phyloP scores from a whole-genome alignment of 768 basidiomycete genomes.

The Lyophyllum semitale region DNA sequence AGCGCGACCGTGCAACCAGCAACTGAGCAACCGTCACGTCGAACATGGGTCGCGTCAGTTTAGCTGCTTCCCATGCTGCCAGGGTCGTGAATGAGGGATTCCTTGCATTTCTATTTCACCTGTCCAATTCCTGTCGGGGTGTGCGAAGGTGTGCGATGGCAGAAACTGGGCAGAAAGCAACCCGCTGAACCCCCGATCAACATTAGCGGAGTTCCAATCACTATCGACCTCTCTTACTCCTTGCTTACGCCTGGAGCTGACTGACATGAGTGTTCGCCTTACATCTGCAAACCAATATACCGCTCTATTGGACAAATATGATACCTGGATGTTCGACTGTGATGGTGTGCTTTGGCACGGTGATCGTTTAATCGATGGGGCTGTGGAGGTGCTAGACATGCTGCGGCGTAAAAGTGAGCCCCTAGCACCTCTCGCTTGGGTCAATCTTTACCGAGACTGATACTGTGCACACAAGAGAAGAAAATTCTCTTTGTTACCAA shows the following conservation, averaged over 20 bases:
- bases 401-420: slow-evolving; percentile 72
- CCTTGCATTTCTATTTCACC: background rate
- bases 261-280: slow-evolving; percentile 37
- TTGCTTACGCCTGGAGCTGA: no score
- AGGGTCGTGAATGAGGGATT: background rate
- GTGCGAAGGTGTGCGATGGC: background rate
- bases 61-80: background rate
- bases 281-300: slow-evolving; percentile 47
- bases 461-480: slow-evolving; percentile 56
- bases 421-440: slow-evolving; percentile 4
- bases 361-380: slow-evolving; percentile 76
- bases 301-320: slow-evolving; percentile 62
- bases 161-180: background rate
- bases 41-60: slow-evolving; percentile 1
- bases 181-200: background rate
- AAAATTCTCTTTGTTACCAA: slow-evolving; percentile 93
- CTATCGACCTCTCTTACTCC: background rate
- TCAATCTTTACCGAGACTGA: background rate
- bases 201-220: slow-evolving; percentile 10
- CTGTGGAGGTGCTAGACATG: slow-evolving; percentile 69
- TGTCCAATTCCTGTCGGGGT: background rate
- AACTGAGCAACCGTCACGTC: slow-evolving; percentile 9
- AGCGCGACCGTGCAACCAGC: no score
- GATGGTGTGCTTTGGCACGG: slow-evolving; percentile 96
- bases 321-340: slow-evolving; percentile 96